phyloP scores from a whole-genome alignment of 148 eudicot genomes.

The Polygonum aviculare region DNA sequence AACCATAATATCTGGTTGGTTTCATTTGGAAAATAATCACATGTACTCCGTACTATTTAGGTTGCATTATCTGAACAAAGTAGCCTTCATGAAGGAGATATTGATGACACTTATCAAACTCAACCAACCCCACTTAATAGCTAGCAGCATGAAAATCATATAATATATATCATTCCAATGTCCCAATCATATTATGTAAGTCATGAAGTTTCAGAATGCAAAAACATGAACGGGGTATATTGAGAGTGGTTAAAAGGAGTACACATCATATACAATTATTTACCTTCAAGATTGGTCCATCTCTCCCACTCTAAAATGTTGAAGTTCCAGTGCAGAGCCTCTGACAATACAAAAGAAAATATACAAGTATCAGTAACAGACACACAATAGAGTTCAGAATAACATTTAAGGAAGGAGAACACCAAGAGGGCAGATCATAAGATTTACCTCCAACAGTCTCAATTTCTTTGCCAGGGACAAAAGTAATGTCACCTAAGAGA shows the following conservation, averaged over 20 bases:
- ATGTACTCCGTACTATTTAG: not conserved
- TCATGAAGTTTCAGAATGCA: not conserved
- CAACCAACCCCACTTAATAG: not conserved
- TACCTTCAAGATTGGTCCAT: slow-evolving; percentile 61
- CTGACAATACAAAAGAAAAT: slow-evolving; percentile 32
- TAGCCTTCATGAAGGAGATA: not conserved
- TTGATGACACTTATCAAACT: not conserved
- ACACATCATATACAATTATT: not conserved
- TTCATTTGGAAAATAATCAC: not conserved
- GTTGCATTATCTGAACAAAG: not conserved
- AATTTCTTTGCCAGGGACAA: slow-evolving; percentile 73
- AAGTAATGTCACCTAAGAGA: slow-evolving; percentile 46
- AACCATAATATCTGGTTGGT: not conserved
- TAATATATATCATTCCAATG: not conserved
- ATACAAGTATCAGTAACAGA: slow-evolving; percentile 4
- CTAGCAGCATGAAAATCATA: not conserved
- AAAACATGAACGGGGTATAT: not conserved
- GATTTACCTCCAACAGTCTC: slow-evolving; percentile 65
- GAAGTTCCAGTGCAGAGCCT: slow-evolving; percentile 52
- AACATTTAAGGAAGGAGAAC: not conserved
- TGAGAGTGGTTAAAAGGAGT: not conserved
- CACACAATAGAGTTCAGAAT: not conserved
- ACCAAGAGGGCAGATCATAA: not conserved
- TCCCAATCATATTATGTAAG: not conserved
- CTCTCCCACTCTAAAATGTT: slow-evolving; percentile 50